A percentile compares a stretch with the other conserved stretches of the same genome.
phyloP scores from a whole-genome alignment of 495 filamentous ascomycete species.

The Friedmanniomyces endolithicus region DNA sequence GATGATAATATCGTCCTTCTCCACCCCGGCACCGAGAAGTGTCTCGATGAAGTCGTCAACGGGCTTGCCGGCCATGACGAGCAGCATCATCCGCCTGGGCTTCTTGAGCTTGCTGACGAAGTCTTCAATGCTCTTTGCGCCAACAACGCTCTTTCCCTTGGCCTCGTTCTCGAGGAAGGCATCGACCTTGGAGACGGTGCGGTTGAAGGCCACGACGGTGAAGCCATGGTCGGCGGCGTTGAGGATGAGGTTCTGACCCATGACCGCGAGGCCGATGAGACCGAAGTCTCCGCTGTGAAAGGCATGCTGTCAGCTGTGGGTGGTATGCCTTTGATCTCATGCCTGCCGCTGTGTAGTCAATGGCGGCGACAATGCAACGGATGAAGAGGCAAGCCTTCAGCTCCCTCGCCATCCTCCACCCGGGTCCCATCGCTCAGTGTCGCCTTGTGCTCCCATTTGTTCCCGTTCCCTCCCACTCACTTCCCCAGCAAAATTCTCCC shows the following conservation, averaged over 20 bases:
- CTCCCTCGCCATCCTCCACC: background rate
- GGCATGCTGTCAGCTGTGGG: background rate
- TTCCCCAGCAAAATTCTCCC: constrained; percentile 8
- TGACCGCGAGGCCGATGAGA: constrained; percentile 98
- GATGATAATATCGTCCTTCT: constrained; percentile 95
- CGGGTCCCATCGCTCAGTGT: background rate
- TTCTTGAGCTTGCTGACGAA: constrained; percentile 92
- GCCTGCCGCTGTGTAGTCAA: background rate
- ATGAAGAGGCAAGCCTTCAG: background rate
- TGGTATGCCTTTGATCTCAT: background rate
- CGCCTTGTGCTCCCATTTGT: background rate
- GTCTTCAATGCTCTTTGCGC: constrained; percentile 87
- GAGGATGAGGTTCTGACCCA: constrained; percentile 96
- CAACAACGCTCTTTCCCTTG: constrained; percentile 77
- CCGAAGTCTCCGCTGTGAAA: constrained; percentile 63
- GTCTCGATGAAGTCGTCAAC: constrained; percentile 98
- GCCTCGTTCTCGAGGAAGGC: constrained; percentile 54
- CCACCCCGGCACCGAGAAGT: constrained; percentile 68
- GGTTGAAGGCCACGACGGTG: constrained; percentile 94
- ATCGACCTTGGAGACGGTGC: constrained; percentile 95
- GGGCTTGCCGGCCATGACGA: constrained; percentile 94
- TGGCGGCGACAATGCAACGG: background rate
- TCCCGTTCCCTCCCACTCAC: background rate
- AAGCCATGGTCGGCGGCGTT: constrained; percentile 95
- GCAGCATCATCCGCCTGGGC: constrained; percentile 89